These are phyloP conservation scores for Blastomyces gilchristii DNA, from an alignment of 2,329 filamentous ascomycete species.

Conservation along the genomic window DNA sequence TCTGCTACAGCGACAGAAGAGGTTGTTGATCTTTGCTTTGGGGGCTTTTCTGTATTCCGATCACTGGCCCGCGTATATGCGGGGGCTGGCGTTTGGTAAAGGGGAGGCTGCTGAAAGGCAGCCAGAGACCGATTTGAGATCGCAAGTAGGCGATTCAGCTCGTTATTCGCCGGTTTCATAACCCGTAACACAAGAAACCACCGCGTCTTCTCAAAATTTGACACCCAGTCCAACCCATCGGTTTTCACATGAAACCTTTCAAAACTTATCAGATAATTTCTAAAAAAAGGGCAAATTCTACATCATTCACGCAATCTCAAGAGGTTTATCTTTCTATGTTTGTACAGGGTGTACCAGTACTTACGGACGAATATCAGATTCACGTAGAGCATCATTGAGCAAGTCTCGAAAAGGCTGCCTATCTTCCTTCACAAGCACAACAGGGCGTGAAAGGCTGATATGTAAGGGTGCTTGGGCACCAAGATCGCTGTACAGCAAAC, in stretches of 20 bases:
- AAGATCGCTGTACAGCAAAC: slow-evolving; percentile 66
- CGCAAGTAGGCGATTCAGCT: slow-evolving; percentile 52
- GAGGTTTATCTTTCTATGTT: neutral
- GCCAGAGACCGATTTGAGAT: slow-evolving; percentile 56
- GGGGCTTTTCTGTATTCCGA: slow-evolving; percentile 5
- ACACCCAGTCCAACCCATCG: slow-evolving; percentile 50
- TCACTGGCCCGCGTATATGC: slow-evolving; percentile 12
- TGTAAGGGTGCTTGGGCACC: slow-evolving; percentile 72
- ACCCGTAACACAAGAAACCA: slow-evolving; percentile 77
- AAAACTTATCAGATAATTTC: slow-evolving; percentile 12
- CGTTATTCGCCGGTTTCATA: slow-evolving; percentile 37
- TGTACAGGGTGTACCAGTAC: slow-evolving; percentile 17
- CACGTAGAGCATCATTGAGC: slow-evolving; percentile 39
- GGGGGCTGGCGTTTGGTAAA: slow-evolving; percentile 48
- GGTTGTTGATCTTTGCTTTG: neutral
- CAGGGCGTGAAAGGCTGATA: slow-evolving; percentile 75
- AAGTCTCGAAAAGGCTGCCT: slow-evolving; percentile 57
- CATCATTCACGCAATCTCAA: neutral
- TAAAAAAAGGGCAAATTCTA: neutral
- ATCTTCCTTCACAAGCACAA: slow-evolving; percentile 62
- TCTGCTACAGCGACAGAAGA: slow-evolving; percentile 22
- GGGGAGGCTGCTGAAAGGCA: slow-evolving; percentile 53
- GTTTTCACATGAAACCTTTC: slow-evolving; percentile 44
- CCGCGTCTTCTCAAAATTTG: slow-evolving; percentile 57
- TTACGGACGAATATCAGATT: slow-evolving; percentile 37